Percentiles rank a stretch among this genome's conserved stretches.
Conservation (phyloP, 1,139 yeast species). For the Nakaseomyces bracarensis region DNA sequence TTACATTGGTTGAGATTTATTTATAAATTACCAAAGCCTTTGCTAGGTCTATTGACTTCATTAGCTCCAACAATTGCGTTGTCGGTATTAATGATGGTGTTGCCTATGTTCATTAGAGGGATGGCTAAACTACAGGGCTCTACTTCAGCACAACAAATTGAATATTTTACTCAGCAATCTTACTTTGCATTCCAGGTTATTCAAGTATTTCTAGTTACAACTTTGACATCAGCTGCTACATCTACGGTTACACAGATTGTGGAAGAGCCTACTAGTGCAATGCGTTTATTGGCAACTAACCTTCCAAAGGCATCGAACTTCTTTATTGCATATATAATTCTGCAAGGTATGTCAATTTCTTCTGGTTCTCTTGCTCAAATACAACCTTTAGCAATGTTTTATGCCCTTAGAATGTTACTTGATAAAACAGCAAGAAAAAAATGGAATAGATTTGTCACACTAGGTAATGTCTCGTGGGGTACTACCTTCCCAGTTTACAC, state of each 20-base stretch:
- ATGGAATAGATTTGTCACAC: conserved; percentile 42
- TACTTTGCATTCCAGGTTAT: conserved; percentile 85
- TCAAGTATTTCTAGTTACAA: conserved; percentile 73
- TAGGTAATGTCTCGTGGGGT: conserved; percentile 59
- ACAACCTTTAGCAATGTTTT: conserved; percentile 36
- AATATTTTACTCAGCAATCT: conserved; percentile 75
- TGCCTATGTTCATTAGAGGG: conserved; percentile 69
- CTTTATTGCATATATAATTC: conserved; percentile 51
- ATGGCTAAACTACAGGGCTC: conserved; percentile 67
- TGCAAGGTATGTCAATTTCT: conserved; percentile 62
- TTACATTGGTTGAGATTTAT: conserved; percentile 59
- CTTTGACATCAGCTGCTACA: conserved; percentile 74
- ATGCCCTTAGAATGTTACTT: conserved; percentile 33
- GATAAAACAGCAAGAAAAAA: conserved; percentile 65
- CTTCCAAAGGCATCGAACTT: conserved; percentile 70
- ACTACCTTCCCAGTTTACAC: conserved; percentile 65
- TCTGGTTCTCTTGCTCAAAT: conserved; percentile 57
- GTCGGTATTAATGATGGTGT: conserved; percentile 59
- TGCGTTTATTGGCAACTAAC: conserved; percentile 48
- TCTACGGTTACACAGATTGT: conserved; percentile 54
- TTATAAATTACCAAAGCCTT: conserved; percentile 45
- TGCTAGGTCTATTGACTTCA: conserved; percentile 65
- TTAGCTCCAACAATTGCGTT: conserved; percentile 62
- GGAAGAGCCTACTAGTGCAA: conserved; percentile 45
- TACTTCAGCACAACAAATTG: conserved; percentile 62